These are phyloP conservation scores for Vigna hirtella DNA, from an alignment of 306 rosid genomes.

Conservation along the genomic window DNA sequence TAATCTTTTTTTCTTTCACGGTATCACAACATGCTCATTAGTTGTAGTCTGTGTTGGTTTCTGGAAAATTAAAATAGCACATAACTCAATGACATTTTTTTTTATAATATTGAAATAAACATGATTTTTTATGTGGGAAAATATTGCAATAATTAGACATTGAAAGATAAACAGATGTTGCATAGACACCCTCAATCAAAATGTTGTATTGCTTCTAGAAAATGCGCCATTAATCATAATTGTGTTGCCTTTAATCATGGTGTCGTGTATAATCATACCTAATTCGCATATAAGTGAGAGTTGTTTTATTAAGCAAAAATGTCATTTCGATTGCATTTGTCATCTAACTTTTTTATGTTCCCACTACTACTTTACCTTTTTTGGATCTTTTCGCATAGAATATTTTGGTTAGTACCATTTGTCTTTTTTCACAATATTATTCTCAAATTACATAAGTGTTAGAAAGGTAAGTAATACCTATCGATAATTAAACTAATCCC, in stretches of 20 bases:
- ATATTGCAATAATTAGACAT: too few relatives aligned
- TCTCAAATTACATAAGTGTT: neutral
- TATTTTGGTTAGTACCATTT: neutral
- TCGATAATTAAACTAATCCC: neutral
- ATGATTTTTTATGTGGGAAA: too few relatives aligned
- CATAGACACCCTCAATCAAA: too few relatives aligned
- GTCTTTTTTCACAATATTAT: neutral
- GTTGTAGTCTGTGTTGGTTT: too few relatives aligned
- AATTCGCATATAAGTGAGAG: constrained; percentile 3
- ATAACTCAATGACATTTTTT: too few relatives aligned
- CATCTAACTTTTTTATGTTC: constrained; percentile 19
- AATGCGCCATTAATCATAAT: neutral
- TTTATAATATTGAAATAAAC: too few relatives aligned
- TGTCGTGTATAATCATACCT: constrained; percentile 26
- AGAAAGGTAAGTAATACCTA: neutral
- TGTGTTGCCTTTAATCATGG: constrained; percentile 20
- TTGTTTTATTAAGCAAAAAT: constrained; percentile 34
- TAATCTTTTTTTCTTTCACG: too few relatives aligned
- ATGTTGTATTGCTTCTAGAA: too few relatives aligned
- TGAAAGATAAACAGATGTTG: too few relatives aligned
- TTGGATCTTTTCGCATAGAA: neutral
- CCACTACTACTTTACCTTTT: neutral
- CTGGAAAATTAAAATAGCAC: too few relatives aligned
- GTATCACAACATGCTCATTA: too few relatives aligned
- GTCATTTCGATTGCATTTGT: constrained; percentile 32